Conservation (phyloP, 176 grass and related monocot species). For the Aegilops bicornis region DNA sequence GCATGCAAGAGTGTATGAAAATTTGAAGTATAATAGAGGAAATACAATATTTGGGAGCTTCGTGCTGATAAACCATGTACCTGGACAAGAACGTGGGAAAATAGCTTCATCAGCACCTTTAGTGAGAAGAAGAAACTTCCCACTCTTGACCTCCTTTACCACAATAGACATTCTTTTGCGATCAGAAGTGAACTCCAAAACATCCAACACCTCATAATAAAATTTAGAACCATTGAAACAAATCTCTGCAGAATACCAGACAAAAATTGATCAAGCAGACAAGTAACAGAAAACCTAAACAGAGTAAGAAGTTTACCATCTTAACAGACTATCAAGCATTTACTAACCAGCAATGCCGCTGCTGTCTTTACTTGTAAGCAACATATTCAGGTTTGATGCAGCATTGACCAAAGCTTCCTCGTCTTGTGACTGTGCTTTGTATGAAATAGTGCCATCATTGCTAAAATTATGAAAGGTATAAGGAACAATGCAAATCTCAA, state of each 20-base stretch:
- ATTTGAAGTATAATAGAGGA: conserved; percentile 1
- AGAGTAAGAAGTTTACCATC: conserved; percentile 5
- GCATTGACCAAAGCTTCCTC: conserved; percentile 93
- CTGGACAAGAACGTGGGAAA: conserved; percentile 56
- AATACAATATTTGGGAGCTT: conserved; percentile 8
- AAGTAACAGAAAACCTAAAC: not conserved
- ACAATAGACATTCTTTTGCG: conserved; percentile 94
- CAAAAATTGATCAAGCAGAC: conserved; percentile 8
- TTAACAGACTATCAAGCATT: conserved; percentile 26
- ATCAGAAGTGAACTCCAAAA: conserved; percentile 95
- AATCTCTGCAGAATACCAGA: conserved; percentile 55
- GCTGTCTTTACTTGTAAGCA: conserved; percentile 69
- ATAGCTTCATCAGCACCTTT: conserved; percentile 97
- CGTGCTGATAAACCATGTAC: conserved; percentile 39
- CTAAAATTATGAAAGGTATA: conserved; percentile 43
- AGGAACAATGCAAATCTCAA: conserved; percentile 11
- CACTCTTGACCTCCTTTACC: conserved; percentile 58
- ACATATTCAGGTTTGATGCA: conserved; percentile 74
- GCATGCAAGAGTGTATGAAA: not conserved
- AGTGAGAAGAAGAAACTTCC: conserved; percentile 66
- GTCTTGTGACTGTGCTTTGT: conserved; percentile 97
- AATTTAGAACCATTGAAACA: conserved; percentile 60
- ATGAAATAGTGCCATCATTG: conserved; percentile 52
- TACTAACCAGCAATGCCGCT: conserved; percentile 56
- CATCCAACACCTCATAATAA: conserved; percentile 67